phyloP scores from a whole-genome alignment of 2,329 filamentous ascomycete genomes.

The Fusarium sp. region DNA sequence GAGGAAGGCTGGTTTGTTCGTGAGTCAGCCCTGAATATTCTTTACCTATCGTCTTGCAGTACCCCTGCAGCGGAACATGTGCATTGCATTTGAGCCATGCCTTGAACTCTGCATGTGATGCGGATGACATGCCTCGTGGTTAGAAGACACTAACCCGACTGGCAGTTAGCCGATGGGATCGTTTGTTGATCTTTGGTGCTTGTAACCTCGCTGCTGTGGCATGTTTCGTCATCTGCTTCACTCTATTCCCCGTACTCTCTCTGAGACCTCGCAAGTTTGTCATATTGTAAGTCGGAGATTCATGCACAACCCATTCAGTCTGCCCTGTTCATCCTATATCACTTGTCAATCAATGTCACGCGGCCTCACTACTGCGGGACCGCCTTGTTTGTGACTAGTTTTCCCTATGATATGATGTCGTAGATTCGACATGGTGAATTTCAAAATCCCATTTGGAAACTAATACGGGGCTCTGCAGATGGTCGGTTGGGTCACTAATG shows the following conservation, averaged over 20 bases:
- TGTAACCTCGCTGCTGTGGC: conserved; percentile 90
- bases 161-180: conserved; percentile 96
- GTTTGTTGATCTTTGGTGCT: conserved; percentile 87
- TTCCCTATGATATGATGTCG: conserved; percentile 28
- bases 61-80: conserved; percentile 59
- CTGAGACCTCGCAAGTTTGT: conserved; percentile 92
- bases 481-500: conserved; percentile 90
- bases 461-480: conserved; percentile 65
- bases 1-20: conserved; percentile 95
- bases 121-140: conserved; percentile 54
- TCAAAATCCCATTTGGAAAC: conserved; percentile 30
- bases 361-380: conserved; percentile 7
- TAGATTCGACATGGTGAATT: conserved; percentile 20
- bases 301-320: neutral
- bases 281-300: conserved; percentile 80
- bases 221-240: conserved; percentile 94
- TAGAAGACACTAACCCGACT: conserved; percentile 49
- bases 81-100: conserved; percentile 52
- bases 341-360: conserved; percentile 28
- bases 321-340: conserved; percentile 9
- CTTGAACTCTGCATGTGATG: conserved; percentile 54
- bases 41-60: conserved; percentile 41
- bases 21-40: conserved; percentile 66
- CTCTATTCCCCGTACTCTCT: conserved; percentile 84
- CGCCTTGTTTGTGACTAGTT: conserved; percentile 19